Evolutionary conservation across 495 filamentous ascomycete species (phyloP).

Genomic region (Penicillium maclennaniae): DNA sequence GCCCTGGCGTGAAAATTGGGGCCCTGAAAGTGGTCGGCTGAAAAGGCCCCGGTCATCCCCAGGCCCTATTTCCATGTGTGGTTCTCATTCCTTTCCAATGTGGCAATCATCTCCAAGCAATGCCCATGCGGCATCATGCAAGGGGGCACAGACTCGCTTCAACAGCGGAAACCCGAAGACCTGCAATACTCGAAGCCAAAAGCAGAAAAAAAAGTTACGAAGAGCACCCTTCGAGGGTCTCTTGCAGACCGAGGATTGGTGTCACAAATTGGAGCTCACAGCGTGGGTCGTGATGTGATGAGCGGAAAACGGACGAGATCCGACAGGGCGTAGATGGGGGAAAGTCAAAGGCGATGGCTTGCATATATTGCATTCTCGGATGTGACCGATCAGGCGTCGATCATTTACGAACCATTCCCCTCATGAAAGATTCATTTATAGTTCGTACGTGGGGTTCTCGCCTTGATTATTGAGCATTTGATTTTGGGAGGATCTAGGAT

Average conservation of each 20-base stretch:
- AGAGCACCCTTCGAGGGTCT: background rate
- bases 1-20: too few species aligned
- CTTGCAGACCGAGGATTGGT: background rate
- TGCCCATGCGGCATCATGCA: conserved; percentile 16
- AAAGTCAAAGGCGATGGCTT: background rate
- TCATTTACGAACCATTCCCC: background rate
- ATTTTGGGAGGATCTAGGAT: too few species aligned
- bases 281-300: background rate
- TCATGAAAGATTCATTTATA: too few species aligned
- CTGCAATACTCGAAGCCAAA: background rate
- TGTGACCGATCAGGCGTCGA: background rate
- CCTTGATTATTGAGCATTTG: too few species aligned
- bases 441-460: background rate
- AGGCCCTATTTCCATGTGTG: too few species aligned
- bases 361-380: background rate
- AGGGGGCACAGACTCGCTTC: too few species aligned
- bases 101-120: conserved; percentile 4
- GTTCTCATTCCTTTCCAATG: too few species aligned
- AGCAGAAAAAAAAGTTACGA: background rate
- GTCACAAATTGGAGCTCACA: background rate
- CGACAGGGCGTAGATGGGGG: background rate
- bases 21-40: background rate
- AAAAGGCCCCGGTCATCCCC: too few species aligned
- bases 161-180: background rate
- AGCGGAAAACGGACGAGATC: background rate